These are phyloP conservation scores for Erodium maritimum DNA, from an alignment of 345 rosid genomes.

Conservation along the genomic window DNA sequence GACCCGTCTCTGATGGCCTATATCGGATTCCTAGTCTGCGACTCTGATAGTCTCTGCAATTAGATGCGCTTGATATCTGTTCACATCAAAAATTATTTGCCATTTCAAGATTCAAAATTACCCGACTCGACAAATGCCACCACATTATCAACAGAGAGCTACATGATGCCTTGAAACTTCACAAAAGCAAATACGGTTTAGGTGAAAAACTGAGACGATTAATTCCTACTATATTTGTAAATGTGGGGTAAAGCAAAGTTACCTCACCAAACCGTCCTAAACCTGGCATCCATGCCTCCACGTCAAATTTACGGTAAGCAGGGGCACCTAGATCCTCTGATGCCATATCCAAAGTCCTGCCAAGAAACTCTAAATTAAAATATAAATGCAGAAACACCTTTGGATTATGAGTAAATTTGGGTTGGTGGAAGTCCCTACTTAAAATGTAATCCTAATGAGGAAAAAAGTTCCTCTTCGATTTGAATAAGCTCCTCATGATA, in stretches of 20 bases:
- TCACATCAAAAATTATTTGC: too few species aligned
- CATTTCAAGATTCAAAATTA: too few species aligned
- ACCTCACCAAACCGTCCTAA: conserved; percentile 91
- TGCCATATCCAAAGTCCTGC: conserved; percentile 88
- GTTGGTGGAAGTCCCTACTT: conserved; percentile 33
- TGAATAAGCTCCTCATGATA: conserved; percentile 68
- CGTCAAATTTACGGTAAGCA: conserved; percentile 85
- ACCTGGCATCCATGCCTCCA: conserved; percentile 99
- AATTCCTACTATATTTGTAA: too few species aligned
- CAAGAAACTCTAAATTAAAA: conserved; percentile 7
- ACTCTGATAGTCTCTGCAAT: conserved; percentile 92
- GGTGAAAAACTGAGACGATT: too few species aligned
- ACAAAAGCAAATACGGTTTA: too few species aligned
- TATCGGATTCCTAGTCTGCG: conserved; percentile 78
- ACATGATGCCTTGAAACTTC: too few species aligned
- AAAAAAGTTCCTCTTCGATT: conserved; percentile 83
- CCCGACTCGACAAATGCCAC: too few species aligned
- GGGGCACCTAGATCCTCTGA: conserved; percentile 86
- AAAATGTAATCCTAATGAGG: conserved; percentile 64
- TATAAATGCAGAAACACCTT: background rate
- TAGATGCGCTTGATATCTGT: conserved; percentile 91
- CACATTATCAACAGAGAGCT: too few species aligned
- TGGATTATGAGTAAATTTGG: background rate
- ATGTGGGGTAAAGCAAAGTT: too few species aligned
- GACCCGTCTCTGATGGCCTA: conserved; percentile 52